A percentile compares a stretch with the other conserved stretches of the same genome.
phyloP scores from a whole-genome alignment of 2,329 filamentous ascomycete species.

The Cytospora leucostoma region DNA sequence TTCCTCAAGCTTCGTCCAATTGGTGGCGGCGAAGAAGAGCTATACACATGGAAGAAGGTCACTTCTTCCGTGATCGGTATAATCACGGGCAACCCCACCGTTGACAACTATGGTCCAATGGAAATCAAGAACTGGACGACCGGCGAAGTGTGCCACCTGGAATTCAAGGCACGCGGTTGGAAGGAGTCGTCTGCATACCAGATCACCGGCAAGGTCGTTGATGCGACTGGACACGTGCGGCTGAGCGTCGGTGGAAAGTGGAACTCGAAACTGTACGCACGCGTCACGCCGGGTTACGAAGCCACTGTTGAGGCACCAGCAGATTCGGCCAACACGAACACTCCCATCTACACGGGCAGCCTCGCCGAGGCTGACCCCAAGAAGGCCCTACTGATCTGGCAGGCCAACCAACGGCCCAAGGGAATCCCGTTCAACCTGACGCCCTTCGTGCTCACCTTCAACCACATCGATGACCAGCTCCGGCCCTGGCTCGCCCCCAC shows the following conservation, averaged over 20 bases:
- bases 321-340: slow-evolving; percentile 32
- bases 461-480: slow-evolving; percentile 85
- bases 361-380: slow-evolving; percentile 59
- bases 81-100: slow-evolving; percentile 91
- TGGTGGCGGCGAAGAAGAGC: slow-evolving; percentile 74
- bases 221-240: slow-evolving; percentile 74
- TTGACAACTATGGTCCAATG: slow-evolving; percentile 98
- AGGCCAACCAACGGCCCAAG: slow-evolving; percentile 76
- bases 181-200: slow-evolving; percentile 91
- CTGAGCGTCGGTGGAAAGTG: slow-evolving; percentile 92
- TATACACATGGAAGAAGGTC: slow-evolving; percentile 99
- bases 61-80: slow-evolving; percentile 98
- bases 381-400: slow-evolving; percentile 89
- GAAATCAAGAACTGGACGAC: slow-evolving; percentile 97
- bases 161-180: slow-evolving; percentile 96
- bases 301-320: slow-evolving; percentile 64
- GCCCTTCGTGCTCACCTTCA: slow-evolving; percentile 88
- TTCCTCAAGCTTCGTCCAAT: slow-evolving; percentile 82
- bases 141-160: slow-evolving; percentile 82
- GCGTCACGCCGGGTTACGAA: slow-evolving; percentile 88
- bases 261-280: slow-evolving; percentile 97
- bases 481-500: slow-evolving; percentile 80
- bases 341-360: slow-evolving; percentile 48
- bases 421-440: slow-evolving; percentile 97
- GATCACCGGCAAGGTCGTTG: slow-evolving; percentile 82